Base-by-base conservation (phyloP, 1,139 yeast species). In the Yamadazyma siamensis region DNA sequence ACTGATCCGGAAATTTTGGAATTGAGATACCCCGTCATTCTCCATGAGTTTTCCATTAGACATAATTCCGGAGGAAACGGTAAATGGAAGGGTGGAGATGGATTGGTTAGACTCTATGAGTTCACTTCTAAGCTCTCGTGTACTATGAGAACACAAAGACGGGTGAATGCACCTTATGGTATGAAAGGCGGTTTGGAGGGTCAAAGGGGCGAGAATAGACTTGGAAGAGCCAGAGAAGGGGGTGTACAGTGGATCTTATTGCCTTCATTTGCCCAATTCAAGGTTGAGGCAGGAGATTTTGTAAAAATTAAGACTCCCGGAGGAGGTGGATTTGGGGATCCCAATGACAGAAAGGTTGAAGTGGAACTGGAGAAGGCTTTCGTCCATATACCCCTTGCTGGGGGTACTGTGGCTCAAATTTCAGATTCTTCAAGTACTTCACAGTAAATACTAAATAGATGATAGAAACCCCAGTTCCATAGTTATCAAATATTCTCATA, bases 191-290 rank as follows among this genome's bases (percentile, higher is more conserved):
- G 52, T n/a, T 58, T 53, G 9, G 65, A 67, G 31, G 89, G 84
- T 4, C 53, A 52, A 12, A 56, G 74, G 27, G 91, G 91, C 7
- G 54, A 65, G 35, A 82, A 81, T 43, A 46, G 71, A 15, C 77
- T 85, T 80, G 46, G 67, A 15, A 50, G 58, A 28, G 43, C 41
- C 21, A 31, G 50, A 49, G 31, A 43, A 44, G 38, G 49, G 40
- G 40, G 37, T 11, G 37, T 46, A 33, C 35, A 38, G 33, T 35
- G 59, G 50, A 42, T 43, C 16, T 35, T 51, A 47, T 27, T 47
- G 20, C 46, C 49, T 16, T 35, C 52, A 1, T 31, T 42, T 32
- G 47, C 52, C 7, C 49, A 47, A 32, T 43, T 47, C 17, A 46
- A 46, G 26, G 43, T 49, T n/a, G 35, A 35, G 4, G 40, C 36